These are phyloP conservation scores for Aspergillus sp. DNA, from an alignment of 2,329 filamentous ascomycete genomes.

Conservation along the genomic window DNA sequence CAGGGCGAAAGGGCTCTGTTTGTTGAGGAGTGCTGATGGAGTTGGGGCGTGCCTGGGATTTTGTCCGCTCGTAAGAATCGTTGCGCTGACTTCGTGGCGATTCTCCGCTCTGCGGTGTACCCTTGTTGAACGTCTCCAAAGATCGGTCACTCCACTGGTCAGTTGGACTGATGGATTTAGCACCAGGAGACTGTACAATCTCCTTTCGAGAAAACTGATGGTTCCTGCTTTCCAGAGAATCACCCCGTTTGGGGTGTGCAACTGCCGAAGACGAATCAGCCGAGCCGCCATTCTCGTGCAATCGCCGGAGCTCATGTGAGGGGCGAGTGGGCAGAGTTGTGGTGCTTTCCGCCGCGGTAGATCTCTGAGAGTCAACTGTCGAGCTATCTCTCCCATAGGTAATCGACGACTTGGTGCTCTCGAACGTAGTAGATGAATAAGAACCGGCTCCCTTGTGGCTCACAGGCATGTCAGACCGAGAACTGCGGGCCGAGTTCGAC, in stretches of 20 bases:
- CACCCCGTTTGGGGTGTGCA: constrained; percentile 59
- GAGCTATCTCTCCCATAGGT: constrained; percentile 39
- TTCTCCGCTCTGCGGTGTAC: constrained; percentile 48
- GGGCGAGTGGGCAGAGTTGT: constrained; percentile 51
- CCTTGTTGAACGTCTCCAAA: constrained; percentile 46
- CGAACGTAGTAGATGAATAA: constrained; percentile 42
- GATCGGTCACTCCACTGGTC: constrained; percentile 37
- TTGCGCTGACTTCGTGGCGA: constrained; percentile 55
- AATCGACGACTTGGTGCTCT: constrained; percentile 31
- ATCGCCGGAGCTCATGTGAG: constrained; percentile 62
- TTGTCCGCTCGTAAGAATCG: constrained; percentile 41
- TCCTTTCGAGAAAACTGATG: constrained; percentile 70
- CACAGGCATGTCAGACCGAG: constrained; percentile 45
- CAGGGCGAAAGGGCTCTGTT: constrained; percentile 40
- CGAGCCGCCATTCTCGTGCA: constrained; percentile 56
- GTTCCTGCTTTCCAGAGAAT: constrained; percentile 60
- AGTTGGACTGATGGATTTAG: constrained; percentile 37
- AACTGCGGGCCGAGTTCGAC: constrained; percentile 52
- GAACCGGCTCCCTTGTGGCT: constrained; percentile 47
- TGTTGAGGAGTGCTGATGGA: constrained; percentile 49
- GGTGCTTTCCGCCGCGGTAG: constrained; percentile 27
- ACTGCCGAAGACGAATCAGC: constrained; percentile 45
- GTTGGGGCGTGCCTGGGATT: constrained; percentile 50
- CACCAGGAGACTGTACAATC: constrained; percentile 43
- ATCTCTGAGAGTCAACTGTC: constrained; percentile 36